These are phyloP conservation scores for Zanthoxylum bungeanum DNA, from an alignment of 345 rosid species.

Conservation along the genomic window DNA sequence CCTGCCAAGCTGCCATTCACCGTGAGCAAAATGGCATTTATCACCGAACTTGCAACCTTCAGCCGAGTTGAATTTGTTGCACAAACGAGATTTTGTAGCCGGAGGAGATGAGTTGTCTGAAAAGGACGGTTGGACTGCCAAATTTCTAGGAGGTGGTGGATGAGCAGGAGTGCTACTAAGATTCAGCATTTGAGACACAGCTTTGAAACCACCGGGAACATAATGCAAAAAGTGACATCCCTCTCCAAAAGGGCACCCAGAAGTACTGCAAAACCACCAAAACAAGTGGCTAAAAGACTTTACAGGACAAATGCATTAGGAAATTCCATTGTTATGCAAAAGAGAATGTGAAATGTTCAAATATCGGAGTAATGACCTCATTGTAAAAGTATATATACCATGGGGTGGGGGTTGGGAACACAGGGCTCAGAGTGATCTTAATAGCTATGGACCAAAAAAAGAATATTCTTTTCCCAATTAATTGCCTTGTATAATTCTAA, in stretches of 20 bases:
- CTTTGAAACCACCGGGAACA: constrained; percentile 95
- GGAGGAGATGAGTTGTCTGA: constrained; percentile 59
- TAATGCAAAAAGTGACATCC: constrained; percentile 94
- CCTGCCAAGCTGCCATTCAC: constrained; percentile 84
- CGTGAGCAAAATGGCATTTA: constrained; percentile 81
- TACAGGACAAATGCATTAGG: not conserved
- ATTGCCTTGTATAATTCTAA: too few species aligned
- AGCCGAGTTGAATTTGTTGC: constrained; percentile 64
- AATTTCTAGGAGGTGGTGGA: constrained; percentile 57
- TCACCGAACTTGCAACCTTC: constrained; percentile 90
- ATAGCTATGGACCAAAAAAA: too few species aligned
- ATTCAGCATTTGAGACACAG: constrained; percentile 73
- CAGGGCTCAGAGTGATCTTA: too few species aligned
- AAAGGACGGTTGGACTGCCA: constrained; percentile 46
- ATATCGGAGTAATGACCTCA: too few species aligned
- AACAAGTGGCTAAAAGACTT: constrained; percentile 14
- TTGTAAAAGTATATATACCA: too few species aligned
- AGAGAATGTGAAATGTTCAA: too few species aligned
- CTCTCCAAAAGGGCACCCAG: constrained; percentile 98
- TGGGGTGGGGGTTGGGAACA: too few species aligned
- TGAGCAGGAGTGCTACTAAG: constrained; percentile 43
- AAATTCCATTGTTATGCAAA: not conserved
- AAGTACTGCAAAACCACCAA: constrained; percentile 58
- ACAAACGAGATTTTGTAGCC: constrained; percentile 56
- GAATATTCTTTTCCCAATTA: too few species aligned